Evolutionary conservation across 139 green algal genomes (phyloP).

Genomic region (Bryopsis sp.): DNA sequence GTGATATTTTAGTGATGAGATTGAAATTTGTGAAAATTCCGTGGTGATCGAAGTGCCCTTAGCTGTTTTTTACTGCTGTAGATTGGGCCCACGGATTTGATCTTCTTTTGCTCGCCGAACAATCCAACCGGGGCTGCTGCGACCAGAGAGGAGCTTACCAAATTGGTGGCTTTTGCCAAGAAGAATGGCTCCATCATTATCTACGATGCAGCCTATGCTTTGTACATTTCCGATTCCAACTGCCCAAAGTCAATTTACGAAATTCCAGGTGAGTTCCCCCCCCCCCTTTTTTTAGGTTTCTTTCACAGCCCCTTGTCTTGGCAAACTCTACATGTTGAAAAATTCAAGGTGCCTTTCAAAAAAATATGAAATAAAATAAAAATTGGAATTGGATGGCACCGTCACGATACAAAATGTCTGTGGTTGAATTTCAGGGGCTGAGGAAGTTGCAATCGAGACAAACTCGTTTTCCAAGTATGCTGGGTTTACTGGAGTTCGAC

Average conservation of each 20-base stretch:
- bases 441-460: slow-evolving; percentile 86
- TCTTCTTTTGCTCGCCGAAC: slow-evolving; percentile 99
- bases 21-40: no score
- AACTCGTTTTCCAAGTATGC: slow-evolving; percentile 93
- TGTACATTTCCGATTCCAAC: slow-evolving; percentile 90
- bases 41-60: no score
- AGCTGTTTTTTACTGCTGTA: no score
- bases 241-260: slow-evolving; percentile 96
- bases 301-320: no score
- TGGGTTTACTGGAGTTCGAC: slow-evolving; percentile 93
- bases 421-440: slow-evolving; percentile 59
- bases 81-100: slow-evolving; percentile 75
- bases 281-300: no score
- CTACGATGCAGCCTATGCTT: slow-evolving; percentile 96
- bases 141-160: slow-evolving; percentile 78
- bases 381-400: no score
- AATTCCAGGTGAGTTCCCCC: slow-evolving; percentile 56
- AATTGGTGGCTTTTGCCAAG: slow-evolving; percentile 81
- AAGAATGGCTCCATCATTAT: slow-evolving; percentile 84
- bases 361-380: no score
- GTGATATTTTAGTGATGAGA: no score
- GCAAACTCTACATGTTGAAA: no score
- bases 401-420: no score
- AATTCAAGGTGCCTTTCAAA: no score
- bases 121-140: slow-evolving; percentile 90